Conservation (phyloP, 331 rosid genomes). For the Pyracantha coccinea region DNA sequence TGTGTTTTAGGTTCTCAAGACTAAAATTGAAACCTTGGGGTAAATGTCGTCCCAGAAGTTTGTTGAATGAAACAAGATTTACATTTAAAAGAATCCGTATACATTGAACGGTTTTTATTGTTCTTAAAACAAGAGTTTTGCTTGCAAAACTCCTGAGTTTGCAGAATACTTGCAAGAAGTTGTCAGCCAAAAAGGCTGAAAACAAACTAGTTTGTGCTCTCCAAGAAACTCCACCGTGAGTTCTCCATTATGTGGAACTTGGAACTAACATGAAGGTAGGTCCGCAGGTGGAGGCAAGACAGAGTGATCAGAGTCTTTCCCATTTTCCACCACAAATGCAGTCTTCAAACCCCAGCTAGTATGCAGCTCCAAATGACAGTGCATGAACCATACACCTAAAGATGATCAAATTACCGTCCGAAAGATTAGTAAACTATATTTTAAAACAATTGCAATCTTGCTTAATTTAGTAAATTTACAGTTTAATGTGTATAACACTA, state of each 20-base stretch:
- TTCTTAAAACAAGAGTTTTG: not conserved
- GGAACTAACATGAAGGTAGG: conserved; percentile 23
- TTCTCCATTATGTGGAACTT: not conserved
- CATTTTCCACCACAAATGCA: conserved; percentile 30
- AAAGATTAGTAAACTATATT: not conserved
- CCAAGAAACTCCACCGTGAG: not conserved
- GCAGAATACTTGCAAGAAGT: not conserved
- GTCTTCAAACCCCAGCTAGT: conserved; percentile 33
- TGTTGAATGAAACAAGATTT: not conserved
- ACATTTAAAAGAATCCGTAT: not conserved
- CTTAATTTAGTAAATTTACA: too few relatives aligned
- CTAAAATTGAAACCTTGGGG: not conserved
- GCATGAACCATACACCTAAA: conserved; percentile 35
- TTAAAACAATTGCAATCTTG: too few relatives aligned
- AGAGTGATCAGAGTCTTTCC: conserved; percentile 13
- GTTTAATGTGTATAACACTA: not conserved
- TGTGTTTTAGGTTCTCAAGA: not conserved
- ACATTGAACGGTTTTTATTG: not conserved
- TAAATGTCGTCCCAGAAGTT: not conserved
- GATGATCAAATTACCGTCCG: not conserved
- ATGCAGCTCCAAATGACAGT: conserved; percentile 39
- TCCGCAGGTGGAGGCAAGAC: conserved; percentile 28
- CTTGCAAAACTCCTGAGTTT: not conserved
- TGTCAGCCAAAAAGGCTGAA: not conserved
- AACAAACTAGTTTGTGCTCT: not conserved